These are phyloP conservation scores for Chaetothyriales sp. DNA, from an alignment of 2,329 filamentous ascomycete species.

Conservation along the genomic window DNA sequence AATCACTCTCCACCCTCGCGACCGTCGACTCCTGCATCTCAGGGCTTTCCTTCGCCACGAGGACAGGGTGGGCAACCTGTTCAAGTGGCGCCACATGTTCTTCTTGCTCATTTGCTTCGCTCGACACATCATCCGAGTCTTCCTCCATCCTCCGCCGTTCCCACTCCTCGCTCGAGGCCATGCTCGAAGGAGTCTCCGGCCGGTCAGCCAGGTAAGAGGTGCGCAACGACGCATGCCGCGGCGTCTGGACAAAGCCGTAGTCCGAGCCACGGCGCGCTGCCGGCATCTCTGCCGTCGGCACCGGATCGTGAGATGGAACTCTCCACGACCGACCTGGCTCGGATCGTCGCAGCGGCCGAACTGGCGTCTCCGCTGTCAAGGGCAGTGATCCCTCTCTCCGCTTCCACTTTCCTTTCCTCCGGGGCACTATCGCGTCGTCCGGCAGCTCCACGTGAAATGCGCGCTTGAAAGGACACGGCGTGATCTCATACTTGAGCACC, in stretches of 20 bases:
- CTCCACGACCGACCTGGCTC: slow-evolving; percentile 14
- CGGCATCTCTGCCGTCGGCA: slow-evolving; percentile 5
- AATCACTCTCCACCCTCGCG: no score
- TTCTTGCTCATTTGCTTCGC: no score
- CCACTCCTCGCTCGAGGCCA: slow-evolving; percentile 10
- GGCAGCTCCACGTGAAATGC: slow-evolving; percentile 63
- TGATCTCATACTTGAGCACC: slow-evolving; percentile 75
- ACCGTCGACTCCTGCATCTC: no score
- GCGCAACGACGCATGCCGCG: slow-evolving; percentile 5
- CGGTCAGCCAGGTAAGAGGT: slow-evolving; percentile 4
- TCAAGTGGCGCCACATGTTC: no score
- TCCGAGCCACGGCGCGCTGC: slow-evolving; percentile 13
- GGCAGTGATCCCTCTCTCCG: slow-evolving; percentile 42
- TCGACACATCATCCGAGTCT: slow-evolving; percentile 1
- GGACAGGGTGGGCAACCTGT: no score
- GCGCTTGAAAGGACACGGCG: slow-evolving; percentile 70
- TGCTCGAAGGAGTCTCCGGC: slow-evolving; percentile 11
- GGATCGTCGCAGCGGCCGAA: slow-evolving; percentile 6
- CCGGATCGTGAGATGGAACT: slow-evolving; percentile 7
- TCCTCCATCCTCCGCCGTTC: slow-evolving; percentile 4
- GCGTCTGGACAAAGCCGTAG: slow-evolving; percentile 6
- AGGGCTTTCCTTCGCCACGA: no score
- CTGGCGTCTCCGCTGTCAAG: slow-evolving; percentile 10
- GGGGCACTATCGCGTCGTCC: slow-evolving; percentile 50
- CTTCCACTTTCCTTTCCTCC: slow-evolving; percentile 56